phyloP scores from a whole-genome alignment of 2,329 filamentous ascomycete species.

The Fusarium chuoi region DNA sequence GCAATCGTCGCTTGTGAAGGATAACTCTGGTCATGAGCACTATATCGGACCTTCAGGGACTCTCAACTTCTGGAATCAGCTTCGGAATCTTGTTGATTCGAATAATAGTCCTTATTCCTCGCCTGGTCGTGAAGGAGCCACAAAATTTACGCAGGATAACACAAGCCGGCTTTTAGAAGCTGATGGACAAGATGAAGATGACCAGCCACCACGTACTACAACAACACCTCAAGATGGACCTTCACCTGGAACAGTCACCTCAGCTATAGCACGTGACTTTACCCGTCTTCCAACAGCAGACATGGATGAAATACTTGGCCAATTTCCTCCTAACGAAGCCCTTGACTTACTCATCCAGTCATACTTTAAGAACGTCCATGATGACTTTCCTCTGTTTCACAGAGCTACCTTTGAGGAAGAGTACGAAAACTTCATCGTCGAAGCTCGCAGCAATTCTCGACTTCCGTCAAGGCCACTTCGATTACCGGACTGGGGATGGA shows the following conservation, averaged over 20 bases:
- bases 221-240: constrained; percentile 24
- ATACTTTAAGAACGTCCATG: constrained; percentile 50
- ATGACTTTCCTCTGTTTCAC: constrained; percentile 51
- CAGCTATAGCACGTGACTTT: constrained; percentile 44
- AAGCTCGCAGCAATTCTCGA: constrained; percentile 13
- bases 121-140: not conserved
- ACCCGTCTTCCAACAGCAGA: constrained; percentile 39
- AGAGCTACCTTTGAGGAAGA: constrained; percentile 49
- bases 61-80: constrained; percentile 50
- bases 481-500: constrained; percentile 48
- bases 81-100: constrained; percentile 46
- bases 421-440: constrained; percentile 45
- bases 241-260: constrained; percentile 44
- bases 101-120: constrained; percentile 17
- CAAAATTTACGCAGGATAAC: constrained; percentile 32
- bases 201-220: not conserved
- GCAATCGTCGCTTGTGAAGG: constrained; percentile 44
- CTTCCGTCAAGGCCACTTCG: constrained; percentile 7
- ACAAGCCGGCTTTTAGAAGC: constrained; percentile 32
- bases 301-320: constrained; percentile 44
- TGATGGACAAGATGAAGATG: constrained; percentile 24
- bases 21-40: constrained; percentile 49
- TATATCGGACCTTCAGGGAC: constrained; percentile 53
- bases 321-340: constrained; percentile 42
- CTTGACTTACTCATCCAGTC: constrained; percentile 48